A percentile compares a stretch with the other conserved stretches of the same genome.
Conservation (phyloP, 2,329 filamentous ascomycete species). For the Xylariaceae sp. region DNA sequence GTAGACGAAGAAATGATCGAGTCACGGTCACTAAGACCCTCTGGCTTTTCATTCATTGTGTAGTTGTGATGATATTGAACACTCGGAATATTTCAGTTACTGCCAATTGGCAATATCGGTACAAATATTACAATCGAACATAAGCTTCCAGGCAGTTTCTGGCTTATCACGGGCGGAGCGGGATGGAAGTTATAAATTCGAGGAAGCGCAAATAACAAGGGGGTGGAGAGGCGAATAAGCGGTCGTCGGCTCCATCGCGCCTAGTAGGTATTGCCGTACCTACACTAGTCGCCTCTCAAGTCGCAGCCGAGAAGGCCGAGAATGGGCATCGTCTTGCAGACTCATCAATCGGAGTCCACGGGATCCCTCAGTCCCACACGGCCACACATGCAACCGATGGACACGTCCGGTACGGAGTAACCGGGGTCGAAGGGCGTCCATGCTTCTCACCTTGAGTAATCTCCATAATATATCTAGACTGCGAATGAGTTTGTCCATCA, state of each 20-base stretch:
- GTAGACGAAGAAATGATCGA: constrained; percentile 15
- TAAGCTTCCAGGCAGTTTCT: constrained; percentile 3
- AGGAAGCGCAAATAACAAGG: background rate
- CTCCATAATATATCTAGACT: no score
- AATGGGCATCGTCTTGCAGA: no score
- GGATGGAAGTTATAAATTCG: constrained; percentile 2
- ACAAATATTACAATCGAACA: no score
- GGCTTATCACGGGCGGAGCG: background rate
- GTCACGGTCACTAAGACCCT: constrained; percentile 21
- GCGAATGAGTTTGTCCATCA: background rate
- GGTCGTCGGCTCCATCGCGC: background rate
- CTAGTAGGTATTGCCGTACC: background rate
- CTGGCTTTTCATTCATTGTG: constrained; percentile 23
- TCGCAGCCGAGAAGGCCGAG: background rate
- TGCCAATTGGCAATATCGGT: constrained; percentile 2
- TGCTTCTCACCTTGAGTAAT: no score
- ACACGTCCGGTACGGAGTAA: background rate
- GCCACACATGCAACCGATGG: background rate
- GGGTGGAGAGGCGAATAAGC: background rate
- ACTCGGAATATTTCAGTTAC: constrained; percentile 5
- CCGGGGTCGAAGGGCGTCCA: background rate
- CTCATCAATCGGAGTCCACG: no score
- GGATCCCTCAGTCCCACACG: background rate
- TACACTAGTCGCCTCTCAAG: background rate
- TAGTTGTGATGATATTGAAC: constrained; percentile 19